Evolutionary conservation across 768 basidiomycete genomes (phyloP), one percentile per base, ranked within the genome.

Genomic region (Lepiota brunneoincarnata): DNA sequence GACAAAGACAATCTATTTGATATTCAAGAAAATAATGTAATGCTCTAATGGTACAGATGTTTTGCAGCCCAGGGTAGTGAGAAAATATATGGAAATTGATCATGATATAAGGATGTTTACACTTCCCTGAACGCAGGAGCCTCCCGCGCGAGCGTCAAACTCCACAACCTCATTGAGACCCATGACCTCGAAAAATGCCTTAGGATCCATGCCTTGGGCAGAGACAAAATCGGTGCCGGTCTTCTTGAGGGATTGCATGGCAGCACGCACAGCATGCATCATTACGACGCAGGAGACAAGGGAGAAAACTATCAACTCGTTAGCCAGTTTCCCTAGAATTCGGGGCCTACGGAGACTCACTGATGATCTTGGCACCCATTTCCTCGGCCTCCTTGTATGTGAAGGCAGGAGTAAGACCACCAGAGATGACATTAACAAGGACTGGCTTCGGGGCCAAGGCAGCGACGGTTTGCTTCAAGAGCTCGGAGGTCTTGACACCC

Each of bases 391-490:
- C 82, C 45, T 80, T 68, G 54, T 73, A 78, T 1, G 86, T 89
- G 64, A 88, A 88, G 5, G 84, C 81, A 1, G 87, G 87, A 0
- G 87, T 88, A 40, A 89, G 72, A 18, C 87, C 87, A 38, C 87
- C 87, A 3, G 86, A 87, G 55, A 89, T 88, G n/a, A 89, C 87
- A 57, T 89, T 89, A 24, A 89, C 86, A 26, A 89, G 83, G 35
- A 87, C 86, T 1, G 87, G 87, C 59, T 85, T 89, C 4, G 87
- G 87, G 6, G 83, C 80, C 28, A 90, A 68, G 2, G 82, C 84
- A 17, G 75, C 75, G 39, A 90, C 82, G 15, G 87, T 87, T 0
- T 72, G 71, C 53, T 77, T 74, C 20, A 89, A 74, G 17, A 86
- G 77, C 39, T 86, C 81, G 39, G 81, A 75, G 2, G 80, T 86